Conservation (phyloP, 352 stramenopile species). For the Thraustotheca clavata region DNA sequence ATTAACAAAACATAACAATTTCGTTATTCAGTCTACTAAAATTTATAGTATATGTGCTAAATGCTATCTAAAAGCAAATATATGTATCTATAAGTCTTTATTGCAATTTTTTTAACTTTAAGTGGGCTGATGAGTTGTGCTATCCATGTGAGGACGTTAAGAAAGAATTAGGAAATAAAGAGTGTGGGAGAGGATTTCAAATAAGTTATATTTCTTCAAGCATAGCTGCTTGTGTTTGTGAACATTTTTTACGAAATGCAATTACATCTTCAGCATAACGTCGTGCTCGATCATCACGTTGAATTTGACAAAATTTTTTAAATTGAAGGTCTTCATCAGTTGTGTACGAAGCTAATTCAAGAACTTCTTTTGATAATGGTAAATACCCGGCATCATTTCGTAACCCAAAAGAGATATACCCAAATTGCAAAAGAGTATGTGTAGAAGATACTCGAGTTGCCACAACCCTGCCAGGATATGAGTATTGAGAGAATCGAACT, state of each 20-base stretch:
- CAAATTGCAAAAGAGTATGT: neutral
- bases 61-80: too few relatives aligned
- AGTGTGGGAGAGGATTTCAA: too few relatives aligned
- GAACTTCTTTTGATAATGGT: neutral
- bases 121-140: too few relatives aligned
- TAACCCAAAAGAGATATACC: neutral
- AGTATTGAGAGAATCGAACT: neutral
- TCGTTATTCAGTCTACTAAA: too few relatives aligned
- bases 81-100: too few relatives aligned
- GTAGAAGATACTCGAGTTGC: neutral
- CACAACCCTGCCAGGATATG: constrained; percentile 5
- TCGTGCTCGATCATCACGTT: neutral
- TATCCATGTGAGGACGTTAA: too few relatives aligned
- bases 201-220: too few relatives aligned
- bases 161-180: too few relatives aligned
- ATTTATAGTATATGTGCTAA: too few relatives aligned
- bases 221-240: neutral
- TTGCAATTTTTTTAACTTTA: too few relatives aligned
- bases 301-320: neutral
- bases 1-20: too few relatives aligned
- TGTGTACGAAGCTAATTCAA: neutral
- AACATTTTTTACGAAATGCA: neutral
- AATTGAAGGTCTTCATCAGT: neutral
- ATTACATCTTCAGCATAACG: neutral
- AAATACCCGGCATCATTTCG: neutral